Conservation (phyloP, 2,329 filamentous ascomycete genomes). For the Akanthomyces uredinophilus region DNA sequence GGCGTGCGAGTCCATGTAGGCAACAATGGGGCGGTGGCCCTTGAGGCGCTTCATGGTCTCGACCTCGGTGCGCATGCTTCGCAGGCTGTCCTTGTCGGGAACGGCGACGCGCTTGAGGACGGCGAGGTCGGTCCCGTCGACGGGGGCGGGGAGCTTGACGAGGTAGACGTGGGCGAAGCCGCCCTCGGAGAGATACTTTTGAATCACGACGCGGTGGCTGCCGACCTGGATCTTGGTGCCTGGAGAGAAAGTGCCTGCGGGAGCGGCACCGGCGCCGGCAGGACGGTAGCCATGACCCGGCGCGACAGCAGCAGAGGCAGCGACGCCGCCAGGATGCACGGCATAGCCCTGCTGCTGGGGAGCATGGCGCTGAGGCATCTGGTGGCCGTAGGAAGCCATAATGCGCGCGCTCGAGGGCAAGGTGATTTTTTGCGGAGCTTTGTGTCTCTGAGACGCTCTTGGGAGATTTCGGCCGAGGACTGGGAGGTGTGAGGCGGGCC, state of each 20-base stretch:
- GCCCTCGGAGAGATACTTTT: slow-evolving; percentile 96
- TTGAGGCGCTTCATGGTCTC: slow-evolving; percentile 99
- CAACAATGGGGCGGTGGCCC: slow-evolving; percentile 93
- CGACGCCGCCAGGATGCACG: neutral
- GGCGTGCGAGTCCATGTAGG: slow-evolving; percentile 96
- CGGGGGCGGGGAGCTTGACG: slow-evolving; percentile 73
- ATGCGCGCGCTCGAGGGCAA: neutral
- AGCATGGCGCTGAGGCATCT: slow-evolving; percentile 34
- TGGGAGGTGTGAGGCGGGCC: slow-evolving; percentile 7
- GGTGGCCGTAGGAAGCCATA: slow-evolving; percentile 35
- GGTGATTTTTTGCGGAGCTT: neutral
- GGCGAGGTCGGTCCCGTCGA: slow-evolving; percentile 73
- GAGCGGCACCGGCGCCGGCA: slow-evolving; percentile 37
- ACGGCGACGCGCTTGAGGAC: slow-evolving; percentile 95
- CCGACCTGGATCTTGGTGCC: slow-evolving; percentile 97
- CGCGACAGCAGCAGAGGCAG: neutral
- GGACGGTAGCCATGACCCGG: slow-evolving; percentile 40
- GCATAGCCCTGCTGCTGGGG: slow-evolving; percentile 9
- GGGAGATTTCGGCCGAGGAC: neutral
- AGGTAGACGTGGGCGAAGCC: slow-evolving; percentile 98
- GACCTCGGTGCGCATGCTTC: slow-evolving; percentile 95
- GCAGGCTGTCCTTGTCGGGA: slow-evolving; percentile 88
- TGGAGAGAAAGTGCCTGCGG: slow-evolving; percentile 83
- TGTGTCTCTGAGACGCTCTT: neutral
- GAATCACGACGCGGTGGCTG: slow-evolving; percentile 84